Evolutionary conservation across 2,329 filamentous ascomycete genomes (phyloP).

Genomic region (Huntiella decipiens): DNA sequence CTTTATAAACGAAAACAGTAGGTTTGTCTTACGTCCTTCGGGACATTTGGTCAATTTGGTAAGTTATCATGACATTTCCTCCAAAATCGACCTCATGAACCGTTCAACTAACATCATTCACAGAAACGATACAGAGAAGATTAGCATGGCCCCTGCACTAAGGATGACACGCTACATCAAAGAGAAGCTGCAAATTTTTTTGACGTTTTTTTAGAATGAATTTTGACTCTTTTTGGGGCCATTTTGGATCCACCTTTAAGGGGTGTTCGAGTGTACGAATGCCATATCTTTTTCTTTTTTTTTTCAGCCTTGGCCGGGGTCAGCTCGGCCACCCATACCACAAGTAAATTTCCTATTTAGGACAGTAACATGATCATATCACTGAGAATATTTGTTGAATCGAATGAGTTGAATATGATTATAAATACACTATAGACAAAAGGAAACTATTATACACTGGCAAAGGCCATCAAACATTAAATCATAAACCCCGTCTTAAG

Average conservation of each 20-base stretch:
- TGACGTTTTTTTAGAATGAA: neutral
- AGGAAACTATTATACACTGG: neutral
- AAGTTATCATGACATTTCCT: constrained; percentile 1
- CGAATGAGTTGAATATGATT: neutral
- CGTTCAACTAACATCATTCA: constrained; percentile 2
- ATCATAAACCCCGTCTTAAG: neutral
- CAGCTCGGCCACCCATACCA: neutral
- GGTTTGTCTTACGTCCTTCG: constrained; percentile 5
- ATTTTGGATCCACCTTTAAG: neutral
- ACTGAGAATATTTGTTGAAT: no score
- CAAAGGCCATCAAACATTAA: neutral
- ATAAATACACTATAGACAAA: constrained; percentile 1
- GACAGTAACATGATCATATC: no score
- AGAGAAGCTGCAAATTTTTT: constrained; percentile 40
- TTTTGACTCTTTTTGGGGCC: neutral
- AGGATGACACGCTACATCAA: constrained; percentile 85
- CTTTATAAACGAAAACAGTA: constrained; percentile 6
- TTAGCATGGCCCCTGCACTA: constrained; percentile 77
- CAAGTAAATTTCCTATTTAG: no score
- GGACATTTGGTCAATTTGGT: constrained; percentile 13
- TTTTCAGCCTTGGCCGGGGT: neutral
- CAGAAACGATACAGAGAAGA: constrained; percentile 40
- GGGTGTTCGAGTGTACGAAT: constrained; percentile 3
- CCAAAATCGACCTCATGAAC: no score
- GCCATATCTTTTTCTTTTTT: neutral